Percentiles rank a stretch among this genome's conserved stretches.
Evolutionary conservation across 768 basidiomycete genomes (phyloP).

Genomic region (Lactifluus hygrophoroides): DNA sequence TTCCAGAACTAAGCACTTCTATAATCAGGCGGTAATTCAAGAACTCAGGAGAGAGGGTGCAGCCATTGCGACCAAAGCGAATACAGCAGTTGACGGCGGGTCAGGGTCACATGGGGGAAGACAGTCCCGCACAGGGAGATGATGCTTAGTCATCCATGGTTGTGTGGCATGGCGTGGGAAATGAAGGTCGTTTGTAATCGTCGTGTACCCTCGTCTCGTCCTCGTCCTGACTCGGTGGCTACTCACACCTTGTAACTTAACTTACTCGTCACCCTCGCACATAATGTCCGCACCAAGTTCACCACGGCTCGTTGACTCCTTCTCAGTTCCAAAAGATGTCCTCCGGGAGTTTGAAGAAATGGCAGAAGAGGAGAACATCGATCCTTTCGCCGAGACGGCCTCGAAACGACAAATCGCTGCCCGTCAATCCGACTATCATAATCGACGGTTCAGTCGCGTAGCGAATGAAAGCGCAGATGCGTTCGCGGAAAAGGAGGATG

Average conservation of each 20-base stretch:
- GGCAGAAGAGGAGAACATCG: constrained; percentile 88
- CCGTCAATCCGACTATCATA: constrained; percentile 92
- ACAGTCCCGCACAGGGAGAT: background rate
- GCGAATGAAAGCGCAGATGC: constrained; percentile 76
- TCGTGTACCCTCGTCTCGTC: no score
- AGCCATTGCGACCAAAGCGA: background rate
- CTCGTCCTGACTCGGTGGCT: background rate
- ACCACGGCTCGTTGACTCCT: constrained; percentile 77
- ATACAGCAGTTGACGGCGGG: background rate
- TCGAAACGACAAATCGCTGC: constrained; percentile 89
- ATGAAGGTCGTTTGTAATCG: constrained; percentile 4
- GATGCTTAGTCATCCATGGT: background rate
- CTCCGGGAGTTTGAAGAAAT: constrained; percentile 90
- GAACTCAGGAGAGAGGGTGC: constrained; percentile 17
- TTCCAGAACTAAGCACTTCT: background rate
- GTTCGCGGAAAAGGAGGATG: constrained; percentile 60
- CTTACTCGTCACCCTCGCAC: background rate
- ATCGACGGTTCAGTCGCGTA: constrained; percentile 79
- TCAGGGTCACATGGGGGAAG: background rate
- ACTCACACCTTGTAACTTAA: background rate
- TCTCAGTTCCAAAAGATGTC: constrained; percentile 88
- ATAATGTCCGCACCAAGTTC: constrained; percentile 27
- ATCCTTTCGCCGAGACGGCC: constrained; percentile 89
- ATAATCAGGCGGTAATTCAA: constrained; percentile 16
- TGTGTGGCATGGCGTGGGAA: constrained; percentile 13